Evolutionary conservation across 2,329 filamentous ascomycete genomes (phyloP), one percentile per base, ranked within the genome.

Genomic region (Clonostachys rosea): DNA sequence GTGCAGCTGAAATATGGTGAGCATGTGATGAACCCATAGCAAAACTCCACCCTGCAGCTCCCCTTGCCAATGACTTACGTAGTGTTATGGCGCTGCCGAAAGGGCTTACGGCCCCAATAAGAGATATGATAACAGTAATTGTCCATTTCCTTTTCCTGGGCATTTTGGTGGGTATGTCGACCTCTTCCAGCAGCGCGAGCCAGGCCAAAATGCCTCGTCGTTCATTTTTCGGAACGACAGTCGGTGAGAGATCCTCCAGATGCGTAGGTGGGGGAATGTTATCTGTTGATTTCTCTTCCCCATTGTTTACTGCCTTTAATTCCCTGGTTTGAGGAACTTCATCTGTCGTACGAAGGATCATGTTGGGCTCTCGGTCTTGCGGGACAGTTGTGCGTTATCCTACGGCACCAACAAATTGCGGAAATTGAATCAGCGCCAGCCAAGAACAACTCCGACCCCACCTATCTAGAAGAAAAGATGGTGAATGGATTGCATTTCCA

Each of bases 71-170:
- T 30, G 24, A 83, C 67, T 66, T 10, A 89, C 86, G 90, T 56
- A 92, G 86, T 48, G 96, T 83, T 47, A 96, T 91, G 2, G 86
- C 81, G 30, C 87, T 91, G 1, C 91, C 91, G 70, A 96, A 82
- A 0, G 91, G 91, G 1, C 87, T 89, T 1, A 82, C 87, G 13
- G 85, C 83, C 2, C 82, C 90, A 4, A 89, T 89, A 14, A 91
- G 60, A 2, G 90, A 86, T 42, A 96, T 80, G 43, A 92, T 79
- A 35, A 82, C 73, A 0, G 91, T 95, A 53, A 96, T 83, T 50
- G 81, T 77, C 91, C 91, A 96, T 80, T 96, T 96, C 13, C 81
- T 89, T 44, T 70, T 77, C 34, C 80, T 78, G 11, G 76, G 70
- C 60, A 96, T 95, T 44, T 89, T 79, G 49, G 84, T 83, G 0